These are phyloP conservation scores for Talaromyces sp. DNA, from an alignment of 2,329 filamentous ascomycete species.

Conservation along the genomic window DNA sequence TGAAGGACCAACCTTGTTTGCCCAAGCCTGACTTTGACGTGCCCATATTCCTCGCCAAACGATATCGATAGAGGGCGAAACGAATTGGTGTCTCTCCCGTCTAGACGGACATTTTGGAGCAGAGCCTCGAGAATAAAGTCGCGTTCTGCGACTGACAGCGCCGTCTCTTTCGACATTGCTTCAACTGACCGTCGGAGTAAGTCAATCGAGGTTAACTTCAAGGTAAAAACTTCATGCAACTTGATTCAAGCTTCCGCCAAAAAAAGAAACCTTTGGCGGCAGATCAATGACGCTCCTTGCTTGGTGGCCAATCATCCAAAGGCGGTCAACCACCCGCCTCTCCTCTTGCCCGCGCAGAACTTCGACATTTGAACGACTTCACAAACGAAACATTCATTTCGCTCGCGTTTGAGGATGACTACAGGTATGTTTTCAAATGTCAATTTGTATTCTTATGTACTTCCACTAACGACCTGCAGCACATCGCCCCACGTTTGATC, in stretches of 20 bases:
- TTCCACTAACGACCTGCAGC: slow-evolving; percentile 42
- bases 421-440: slow-evolving; percentile 31
- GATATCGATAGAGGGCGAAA: slow-evolving; percentile 72
- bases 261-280: slow-evolving; percentile 11
- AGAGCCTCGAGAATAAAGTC: slow-evolving; percentile 82
- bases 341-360: neutral
- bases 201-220: neutral
- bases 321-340: slow-evolving; percentile 19
- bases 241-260: neutral
- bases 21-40: slow-evolving; percentile 79
- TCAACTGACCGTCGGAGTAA: neutral
- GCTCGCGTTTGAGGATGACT: slow-evolving; percentile 30
- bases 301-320: slow-evolving; percentile 27
- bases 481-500: slow-evolving; percentile 91
- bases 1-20: slow-evolving; percentile 68
- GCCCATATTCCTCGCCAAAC: slow-evolving; percentile 88
- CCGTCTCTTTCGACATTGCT: slow-evolving; percentile 84
- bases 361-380: slow-evolving; percentile 1
- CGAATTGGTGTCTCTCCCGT: slow-evolving; percentile 75
- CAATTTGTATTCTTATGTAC: neutral
- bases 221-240: neutral
- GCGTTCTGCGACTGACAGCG: slow-evolving; percentile 84
- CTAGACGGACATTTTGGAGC: slow-evolving; percentile 72
- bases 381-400: neutral
- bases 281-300: slow-evolving; percentile 1